phyloP scores from a whole-genome alignment of 2,329 filamentous ascomycete species.

The Talaromyces sp. region DNA sequence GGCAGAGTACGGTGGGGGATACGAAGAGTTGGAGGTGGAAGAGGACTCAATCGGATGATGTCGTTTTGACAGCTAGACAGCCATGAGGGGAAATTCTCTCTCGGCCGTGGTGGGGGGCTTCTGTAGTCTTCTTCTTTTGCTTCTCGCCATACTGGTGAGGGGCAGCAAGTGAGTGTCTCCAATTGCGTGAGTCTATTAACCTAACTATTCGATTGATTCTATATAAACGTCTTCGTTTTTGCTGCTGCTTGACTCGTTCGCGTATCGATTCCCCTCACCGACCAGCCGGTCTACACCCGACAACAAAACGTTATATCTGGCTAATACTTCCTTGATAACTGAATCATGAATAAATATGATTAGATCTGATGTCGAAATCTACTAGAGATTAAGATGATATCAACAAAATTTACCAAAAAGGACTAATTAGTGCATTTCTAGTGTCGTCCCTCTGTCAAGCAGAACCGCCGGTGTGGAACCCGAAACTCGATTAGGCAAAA shows the following conservation, averaged over 20 bases:
- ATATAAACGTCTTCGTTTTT: not conserved
- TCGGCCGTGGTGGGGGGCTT: not conserved
- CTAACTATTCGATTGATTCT: not conserved
- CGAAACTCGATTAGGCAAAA: slow-evolving; percentile 11
- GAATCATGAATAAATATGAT: not conserved
- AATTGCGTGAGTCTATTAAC: not conserved
- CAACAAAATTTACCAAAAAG: not conserved
- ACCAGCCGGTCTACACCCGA: not conserved
- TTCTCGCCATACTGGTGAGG: not conserved
- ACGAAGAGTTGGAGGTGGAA: not conserved
- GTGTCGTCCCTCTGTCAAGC: not conserved
- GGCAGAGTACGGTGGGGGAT: not conserved
- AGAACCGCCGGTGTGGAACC: slow-evolving; percentile 2
- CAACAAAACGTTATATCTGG: not conserved
- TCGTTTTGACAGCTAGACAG: not conserved
- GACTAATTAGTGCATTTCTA: slow-evolving; percentile 4
- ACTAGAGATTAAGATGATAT: not conserved
- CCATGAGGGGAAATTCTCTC: slow-evolving; percentile 6
- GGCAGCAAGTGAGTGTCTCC: not conserved
- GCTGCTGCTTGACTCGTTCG: not conserved
- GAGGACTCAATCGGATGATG: not conserved
- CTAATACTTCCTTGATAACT: not conserved
- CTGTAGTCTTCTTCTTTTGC: not conserved
- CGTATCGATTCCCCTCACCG: not conserved
- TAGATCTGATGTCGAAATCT: not conserved